Percentiles rank a stretch among this genome's conserved stretches.
Conservation (phyloP, 805 yeast genomes). For the Ogataea methylovora region DNA sequence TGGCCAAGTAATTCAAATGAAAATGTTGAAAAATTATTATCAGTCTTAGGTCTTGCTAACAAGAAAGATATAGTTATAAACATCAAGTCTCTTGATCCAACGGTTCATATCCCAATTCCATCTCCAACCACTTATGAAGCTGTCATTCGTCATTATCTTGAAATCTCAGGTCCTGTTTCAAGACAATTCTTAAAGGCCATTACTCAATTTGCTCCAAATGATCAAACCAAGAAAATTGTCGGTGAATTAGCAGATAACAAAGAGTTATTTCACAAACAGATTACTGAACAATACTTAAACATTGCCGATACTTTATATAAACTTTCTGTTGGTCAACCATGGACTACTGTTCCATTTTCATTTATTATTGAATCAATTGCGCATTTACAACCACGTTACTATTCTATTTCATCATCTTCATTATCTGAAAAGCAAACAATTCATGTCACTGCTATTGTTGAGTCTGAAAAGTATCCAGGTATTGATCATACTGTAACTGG, state of each 20-base stretch:
- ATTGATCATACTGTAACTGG: constrained; percentile 52
- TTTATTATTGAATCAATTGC: constrained; percentile 77
- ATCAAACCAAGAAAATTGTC: constrained; percentile 41
- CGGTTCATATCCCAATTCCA: constrained; percentile 50
- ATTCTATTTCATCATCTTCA: constrained; percentile 91
- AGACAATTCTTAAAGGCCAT: constrained; percentile 74
- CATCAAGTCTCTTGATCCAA: constrained; percentile 64
- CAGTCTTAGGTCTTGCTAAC: constrained; percentile 50
- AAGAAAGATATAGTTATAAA: constrained; percentile 51
- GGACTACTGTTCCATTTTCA: constrained; percentile 77
- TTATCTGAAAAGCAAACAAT: constrained; percentile 64
- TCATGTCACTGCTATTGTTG: constrained; percentile 90
- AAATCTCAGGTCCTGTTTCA: constrained; percentile 88
- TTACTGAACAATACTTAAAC: constrained; percentile 56
- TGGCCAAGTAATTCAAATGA: constrained; percentile 89
- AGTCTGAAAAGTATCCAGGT: constrained; percentile 37
- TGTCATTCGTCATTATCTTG: constrained; percentile 77
- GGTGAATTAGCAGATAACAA: constrained; percentile 59
- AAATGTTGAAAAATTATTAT: constrained; percentile 58
- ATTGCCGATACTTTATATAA: constrained; percentile 64
- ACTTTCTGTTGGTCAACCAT: constrained; percentile 57
- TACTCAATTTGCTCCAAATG: constrained; percentile 76
- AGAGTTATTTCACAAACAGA: constrained; percentile 54
- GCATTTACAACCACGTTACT: constrained; percentile 87
- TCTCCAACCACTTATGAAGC: constrained; percentile 87